A percentile compares a stretch with the other conserved stretches of the same genome.
Conservation (phyloP, 257 asterid genomes). For the Scutellaria galericulata region DNA sequence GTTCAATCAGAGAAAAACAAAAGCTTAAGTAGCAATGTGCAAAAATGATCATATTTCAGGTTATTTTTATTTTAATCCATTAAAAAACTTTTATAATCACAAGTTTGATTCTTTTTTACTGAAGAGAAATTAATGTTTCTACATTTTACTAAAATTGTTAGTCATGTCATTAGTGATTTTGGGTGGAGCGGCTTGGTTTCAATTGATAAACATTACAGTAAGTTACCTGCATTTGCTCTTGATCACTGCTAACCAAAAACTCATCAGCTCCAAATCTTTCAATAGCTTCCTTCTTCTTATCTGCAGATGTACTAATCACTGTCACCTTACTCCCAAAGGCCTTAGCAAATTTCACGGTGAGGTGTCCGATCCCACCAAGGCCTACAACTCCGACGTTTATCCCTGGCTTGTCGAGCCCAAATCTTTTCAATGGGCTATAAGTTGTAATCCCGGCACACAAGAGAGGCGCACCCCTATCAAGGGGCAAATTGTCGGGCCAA, state of each 20-base stretch:
- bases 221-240: constrained; percentile 47
- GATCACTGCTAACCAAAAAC: constrained; percentile 51
- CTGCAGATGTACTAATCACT: constrained; percentile 17
- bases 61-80: too few species aligned
- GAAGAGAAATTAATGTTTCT: too few species aligned
- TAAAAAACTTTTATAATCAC: too few species aligned
- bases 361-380: constrained; percentile 61
- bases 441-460: too few species aligned
- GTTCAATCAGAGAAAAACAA: too few species aligned
- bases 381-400: constrained; percentile 56
- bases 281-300: background rate
- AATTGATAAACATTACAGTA: too few species aligned
- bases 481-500: constrained; percentile 57
- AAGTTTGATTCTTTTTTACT: too few species aligned
- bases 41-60: too few species aligned
- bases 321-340: constrained; percentile 55
- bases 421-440: constrained; percentile 46
- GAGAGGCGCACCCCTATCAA: constrained; percentile 43
- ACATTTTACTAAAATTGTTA: too few species aligned
- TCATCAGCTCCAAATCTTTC: constrained; percentile 49
- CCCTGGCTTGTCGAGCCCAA: constrained; percentile 58
- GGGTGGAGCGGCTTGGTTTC: too few species aligned
- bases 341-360: constrained; percentile 55
- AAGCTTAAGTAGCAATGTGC: too few species aligned
- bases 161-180: too few species aligned